phyloP scores from a whole-genome alignment of 2,329 filamentous ascomycete genomes.

The Lachnellula hyalina region DNA sequence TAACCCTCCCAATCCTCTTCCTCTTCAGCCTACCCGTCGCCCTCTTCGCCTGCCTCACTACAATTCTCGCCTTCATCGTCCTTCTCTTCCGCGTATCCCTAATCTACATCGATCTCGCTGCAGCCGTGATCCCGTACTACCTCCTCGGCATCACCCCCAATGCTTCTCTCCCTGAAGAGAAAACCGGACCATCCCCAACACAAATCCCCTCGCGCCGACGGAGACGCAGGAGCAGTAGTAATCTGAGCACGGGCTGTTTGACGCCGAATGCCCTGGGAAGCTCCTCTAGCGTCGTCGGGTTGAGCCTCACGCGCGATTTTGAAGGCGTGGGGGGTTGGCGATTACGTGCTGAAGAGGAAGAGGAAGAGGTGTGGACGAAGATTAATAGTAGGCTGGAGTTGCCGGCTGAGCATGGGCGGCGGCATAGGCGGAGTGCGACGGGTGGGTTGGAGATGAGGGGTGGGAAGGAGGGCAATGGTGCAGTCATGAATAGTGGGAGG shows the following conservation, averaged over 20 bases:
- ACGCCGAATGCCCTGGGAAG: constrained; percentile 22
- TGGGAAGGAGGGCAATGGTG: constrained; percentile 29
- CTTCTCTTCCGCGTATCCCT: constrained; percentile 55
- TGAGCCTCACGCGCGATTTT: constrained; percentile 50
- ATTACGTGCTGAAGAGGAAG: constrained; percentile 34
- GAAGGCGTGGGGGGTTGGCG: constrained; percentile 57
- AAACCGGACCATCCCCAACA: not conserved
- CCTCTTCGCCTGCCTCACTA: constrained; percentile 58
- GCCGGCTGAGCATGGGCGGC: constrained; percentile 37
- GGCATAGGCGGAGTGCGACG: constrained; percentile 40
- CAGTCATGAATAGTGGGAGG: constrained; percentile 40
- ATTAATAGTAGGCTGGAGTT: constrained; percentile 49
- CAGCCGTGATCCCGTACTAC: constrained; percentile 52
- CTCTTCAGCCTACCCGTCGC: constrained; percentile 58
- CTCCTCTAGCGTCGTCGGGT: constrained; percentile 30
- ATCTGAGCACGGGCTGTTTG: constrained; percentile 20
- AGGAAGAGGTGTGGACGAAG: constrained; percentile 42
- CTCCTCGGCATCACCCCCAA: constrained; percentile 33
- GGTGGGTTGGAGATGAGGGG: constrained; percentile 19
- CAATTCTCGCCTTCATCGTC: constrained; percentile 54
- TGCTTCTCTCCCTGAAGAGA: not conserved
- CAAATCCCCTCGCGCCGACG: constrained; percentile 9
- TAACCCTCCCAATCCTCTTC: constrained; percentile 58
- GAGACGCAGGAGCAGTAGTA: constrained; percentile 21
- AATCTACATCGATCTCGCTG: constrained; percentile 58